Percentiles rank a stretch among this genome's conserved stretches.
These are phyloP conservation scores for Eutrema japonicum DNA, from an alignment of 345 rosid species.

Conservation along the genomic window DNA sequence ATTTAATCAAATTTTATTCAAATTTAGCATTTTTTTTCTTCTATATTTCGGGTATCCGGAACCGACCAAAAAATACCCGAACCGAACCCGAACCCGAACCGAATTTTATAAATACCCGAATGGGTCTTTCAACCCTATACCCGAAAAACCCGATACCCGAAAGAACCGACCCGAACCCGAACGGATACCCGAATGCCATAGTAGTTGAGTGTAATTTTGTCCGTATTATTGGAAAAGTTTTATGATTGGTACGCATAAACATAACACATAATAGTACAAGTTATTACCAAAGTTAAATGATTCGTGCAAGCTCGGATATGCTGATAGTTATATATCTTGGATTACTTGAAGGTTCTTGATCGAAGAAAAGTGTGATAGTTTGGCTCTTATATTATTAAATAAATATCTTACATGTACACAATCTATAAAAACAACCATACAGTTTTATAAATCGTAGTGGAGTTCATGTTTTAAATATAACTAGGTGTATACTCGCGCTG, in stretches of 20 bases:
- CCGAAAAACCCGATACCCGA: too few species aligned
- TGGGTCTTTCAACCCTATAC: too few species aligned
- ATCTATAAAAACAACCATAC: not conserved
- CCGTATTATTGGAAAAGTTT: conserved; percentile 8
- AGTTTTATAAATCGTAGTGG: not conserved
- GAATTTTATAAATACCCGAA: too few species aligned
- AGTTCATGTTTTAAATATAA: not conserved
- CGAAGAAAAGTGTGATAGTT: not conserved
- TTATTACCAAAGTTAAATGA: conserved; percentile 17
- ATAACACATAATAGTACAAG: not conserved
- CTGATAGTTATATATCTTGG: not conserved
- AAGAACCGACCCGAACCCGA: too few species aligned
- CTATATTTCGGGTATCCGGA: too few species aligned
- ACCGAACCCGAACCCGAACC: too few species aligned
- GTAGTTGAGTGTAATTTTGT: conserved; percentile 20
- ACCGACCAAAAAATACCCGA: too few species aligned
- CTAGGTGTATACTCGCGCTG: too few species aligned
- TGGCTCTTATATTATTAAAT: not conserved
- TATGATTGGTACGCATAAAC: conserved; percentile 9
- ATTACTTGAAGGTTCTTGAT: too few species aligned
- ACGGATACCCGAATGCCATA: too few species aligned
- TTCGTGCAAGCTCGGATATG: conserved; percentile 20
- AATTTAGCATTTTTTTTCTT: too few species aligned
- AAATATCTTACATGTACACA: not conserved
- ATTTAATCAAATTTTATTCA: too few species aligned